Percentiles rank a stretch among this genome's conserved stretches.
Conservation (phyloP, 2,329 filamentous ascomycete species). For the Clarireedia paspali region DNA sequence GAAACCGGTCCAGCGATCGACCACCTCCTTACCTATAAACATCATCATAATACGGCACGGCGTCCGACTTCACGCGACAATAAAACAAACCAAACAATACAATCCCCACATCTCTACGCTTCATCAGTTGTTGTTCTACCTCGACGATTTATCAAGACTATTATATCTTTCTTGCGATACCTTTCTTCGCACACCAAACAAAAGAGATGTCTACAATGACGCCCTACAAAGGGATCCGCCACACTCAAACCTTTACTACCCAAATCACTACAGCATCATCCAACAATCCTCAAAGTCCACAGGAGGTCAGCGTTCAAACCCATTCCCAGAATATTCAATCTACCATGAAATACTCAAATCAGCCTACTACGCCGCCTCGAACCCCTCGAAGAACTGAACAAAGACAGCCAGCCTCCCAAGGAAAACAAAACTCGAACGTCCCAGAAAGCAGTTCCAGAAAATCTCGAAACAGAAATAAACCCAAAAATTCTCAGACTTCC, state of each 20-base stretch:
- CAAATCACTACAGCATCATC: constrained; percentile 20
- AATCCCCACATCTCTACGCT: not conserved
- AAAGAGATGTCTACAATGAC: constrained; percentile 39
- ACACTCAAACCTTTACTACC: constrained; percentile 24
- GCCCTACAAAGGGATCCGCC: constrained; percentile 31
- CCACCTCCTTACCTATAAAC: constrained; percentile 17
- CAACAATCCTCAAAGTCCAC: constrained; percentile 35
- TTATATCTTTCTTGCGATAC: constrained; percentile 40
- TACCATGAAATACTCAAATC: constrained; percentile 17
- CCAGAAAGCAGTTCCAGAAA: constrained; percentile 26
- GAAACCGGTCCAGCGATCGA: constrained; percentile 17
- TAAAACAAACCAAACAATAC: not conserved
- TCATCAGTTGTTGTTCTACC: constrained; percentile 10
- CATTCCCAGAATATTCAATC: constrained; percentile 30
- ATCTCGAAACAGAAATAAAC: constrained; percentile 25
- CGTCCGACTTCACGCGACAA: not conserved
- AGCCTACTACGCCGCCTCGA: constrained; percentile 28
- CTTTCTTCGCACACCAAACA: constrained; percentile 10
- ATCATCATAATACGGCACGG: not conserved
- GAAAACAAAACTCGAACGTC: constrained; percentile 13
- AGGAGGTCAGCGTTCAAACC: constrained; percentile 36
- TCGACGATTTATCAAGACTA: constrained; percentile 19
- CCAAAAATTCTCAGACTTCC: constrained; percentile 27
- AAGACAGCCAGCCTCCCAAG: constrained; percentile 14
- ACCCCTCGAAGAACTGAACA: constrained; percentile 25